These are phyloP conservation scores for Puccinia triticina DNA, from an alignment of 1,284 basidiomycete genomes.

Conservation along the genomic window DNA sequence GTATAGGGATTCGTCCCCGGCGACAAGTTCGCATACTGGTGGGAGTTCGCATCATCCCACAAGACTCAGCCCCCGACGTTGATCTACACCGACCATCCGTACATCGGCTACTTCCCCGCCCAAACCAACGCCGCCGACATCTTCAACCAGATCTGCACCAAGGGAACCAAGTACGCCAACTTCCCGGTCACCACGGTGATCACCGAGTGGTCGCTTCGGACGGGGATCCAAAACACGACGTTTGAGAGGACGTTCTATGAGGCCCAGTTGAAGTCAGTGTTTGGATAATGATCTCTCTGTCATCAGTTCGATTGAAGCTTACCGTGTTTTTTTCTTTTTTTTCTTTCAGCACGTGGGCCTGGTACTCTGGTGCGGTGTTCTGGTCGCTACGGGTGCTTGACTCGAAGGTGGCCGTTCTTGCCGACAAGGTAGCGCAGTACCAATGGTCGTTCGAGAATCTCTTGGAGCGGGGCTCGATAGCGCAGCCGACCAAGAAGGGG, in stretches of 20 bases:
- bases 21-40: constrained; percentile 33
- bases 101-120: constrained; percentile 57
- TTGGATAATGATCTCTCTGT: background rate
- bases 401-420: constrained; percentile 28
- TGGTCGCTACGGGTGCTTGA: constrained; percentile 43
- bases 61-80: constrained; percentile 53
- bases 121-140: constrained; percentile 55
- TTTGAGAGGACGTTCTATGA: constrained; percentile 57
- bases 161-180: constrained; percentile 54
- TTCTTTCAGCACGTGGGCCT: constrained; percentile 55
- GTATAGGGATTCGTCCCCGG: constrained; percentile 49
- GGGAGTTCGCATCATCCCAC: constrained; percentile 53
- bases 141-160: constrained; percentile 56
- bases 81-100: constrained; percentile 58
- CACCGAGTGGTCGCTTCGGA: constrained; percentile 55
- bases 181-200: constrained; percentile 58
- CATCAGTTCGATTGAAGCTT: background rate
- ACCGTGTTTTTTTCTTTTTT: background rate
- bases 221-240: constrained; percentile 55
- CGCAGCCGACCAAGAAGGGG: constrained; percentile 8
- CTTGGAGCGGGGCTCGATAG: constrained; percentile 29
- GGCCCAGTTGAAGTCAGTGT: constrained; percentile 53
- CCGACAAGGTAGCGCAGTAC: constrained; percentile 46
- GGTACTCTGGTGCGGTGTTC: constrained; percentile 53
- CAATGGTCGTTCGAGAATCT: constrained; percentile 46